Conservation (phyloP, 257 asterid species). For the Knoxia roxburghii region DNA sequence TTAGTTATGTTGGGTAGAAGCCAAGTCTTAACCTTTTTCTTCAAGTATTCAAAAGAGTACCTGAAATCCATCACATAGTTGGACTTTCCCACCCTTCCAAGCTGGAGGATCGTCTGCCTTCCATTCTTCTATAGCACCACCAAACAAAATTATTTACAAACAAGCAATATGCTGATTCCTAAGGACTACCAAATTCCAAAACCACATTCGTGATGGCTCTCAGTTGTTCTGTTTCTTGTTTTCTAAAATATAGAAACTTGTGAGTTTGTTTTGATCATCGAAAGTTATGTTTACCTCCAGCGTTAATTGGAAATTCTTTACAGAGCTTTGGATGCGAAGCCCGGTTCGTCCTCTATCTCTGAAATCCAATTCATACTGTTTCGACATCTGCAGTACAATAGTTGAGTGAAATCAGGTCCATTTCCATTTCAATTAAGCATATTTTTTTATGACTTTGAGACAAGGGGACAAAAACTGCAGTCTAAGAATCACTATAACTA, state of each 20-base stretch:
- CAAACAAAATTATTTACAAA: neutral
- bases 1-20: too few relatives aligned
- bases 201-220: too few relatives aligned
- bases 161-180: neutral
- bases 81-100: slow-evolving; percentile 77
- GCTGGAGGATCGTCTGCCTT: slow-evolving; percentile 84
- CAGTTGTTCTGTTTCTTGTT: too few relatives aligned
- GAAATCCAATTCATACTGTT: slow-evolving; percentile 71
- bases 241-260: too few relatives aligned
- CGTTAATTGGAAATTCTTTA: slow-evolving; percentile 78
- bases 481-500: too few relatives aligned
- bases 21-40: too few relatives aligned
- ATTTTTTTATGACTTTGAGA: neutral
- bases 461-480: slow-evolving; percentile 2
- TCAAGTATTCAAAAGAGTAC: too few relatives aligned
- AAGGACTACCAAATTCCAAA: too few relatives aligned
- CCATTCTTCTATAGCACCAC: slow-evolving; percentile 57
- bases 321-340: slow-evolving; percentile 73
- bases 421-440: neutral
- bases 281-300: slow-evolving; percentile 49
- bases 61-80: slow-evolving; percentile 91
- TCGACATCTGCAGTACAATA: slow-evolving; percentile 38
- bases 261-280: neutral
- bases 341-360: slow-evolving; percentile 79
- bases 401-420: neutral